A percentile compares a stretch with the other conserved stretches of the same genome.
These are phyloP conservation scores for Kodamaea neixiangensis DNA, from an alignment of 805 yeast species.

Conservation along the genomic window DNA sequence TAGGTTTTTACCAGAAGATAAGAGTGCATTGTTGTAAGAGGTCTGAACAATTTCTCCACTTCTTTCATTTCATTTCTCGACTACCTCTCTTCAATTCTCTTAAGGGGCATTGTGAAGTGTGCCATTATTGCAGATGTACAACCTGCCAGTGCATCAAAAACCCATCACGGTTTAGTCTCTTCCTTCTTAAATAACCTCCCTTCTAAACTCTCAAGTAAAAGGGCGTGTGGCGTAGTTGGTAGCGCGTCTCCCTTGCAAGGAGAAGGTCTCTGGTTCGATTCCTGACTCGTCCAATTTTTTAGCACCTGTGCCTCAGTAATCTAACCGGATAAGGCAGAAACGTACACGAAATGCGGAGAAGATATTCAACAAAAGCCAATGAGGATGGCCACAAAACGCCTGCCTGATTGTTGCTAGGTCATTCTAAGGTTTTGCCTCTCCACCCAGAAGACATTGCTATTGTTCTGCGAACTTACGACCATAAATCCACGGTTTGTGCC, in stretches of 20 bases:
- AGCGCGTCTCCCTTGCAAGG: constrained; percentile 82
- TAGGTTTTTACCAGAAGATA: too few relatives aligned
- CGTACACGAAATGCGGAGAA: constrained; percentile 2
- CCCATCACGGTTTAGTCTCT: too few relatives aligned
- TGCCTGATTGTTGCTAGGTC: background rate
- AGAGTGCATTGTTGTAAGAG: too few relatives aligned
- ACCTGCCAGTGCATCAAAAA: too few relatives aligned
- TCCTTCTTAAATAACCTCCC: too few relatives aligned
- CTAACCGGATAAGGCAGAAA: background rate
- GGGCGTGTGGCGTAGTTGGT: constrained; percentile 86
- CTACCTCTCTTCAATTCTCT: too few relatives aligned
- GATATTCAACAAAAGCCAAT: background rate
- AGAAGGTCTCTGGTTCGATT: constrained; percentile 77
- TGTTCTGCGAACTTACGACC: background rate
- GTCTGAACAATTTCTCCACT: too few relatives aligned
- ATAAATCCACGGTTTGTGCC: too few relatives aligned
- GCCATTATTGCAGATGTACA: too few relatives aligned
- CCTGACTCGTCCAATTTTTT: constrained; percentile 65
- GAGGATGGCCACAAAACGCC: background rate
- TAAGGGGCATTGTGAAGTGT: too few relatives aligned
- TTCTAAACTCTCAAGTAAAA: background rate
- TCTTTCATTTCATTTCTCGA: too few relatives aligned
- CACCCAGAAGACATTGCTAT: background rate
- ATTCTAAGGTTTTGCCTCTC: background rate
- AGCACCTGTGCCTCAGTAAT: background rate